These are phyloP conservation scores for Beauveria asiatica DNA, from an alignment of 2,329 filamentous ascomycete genomes.

Conservation along the genomic window DNA sequence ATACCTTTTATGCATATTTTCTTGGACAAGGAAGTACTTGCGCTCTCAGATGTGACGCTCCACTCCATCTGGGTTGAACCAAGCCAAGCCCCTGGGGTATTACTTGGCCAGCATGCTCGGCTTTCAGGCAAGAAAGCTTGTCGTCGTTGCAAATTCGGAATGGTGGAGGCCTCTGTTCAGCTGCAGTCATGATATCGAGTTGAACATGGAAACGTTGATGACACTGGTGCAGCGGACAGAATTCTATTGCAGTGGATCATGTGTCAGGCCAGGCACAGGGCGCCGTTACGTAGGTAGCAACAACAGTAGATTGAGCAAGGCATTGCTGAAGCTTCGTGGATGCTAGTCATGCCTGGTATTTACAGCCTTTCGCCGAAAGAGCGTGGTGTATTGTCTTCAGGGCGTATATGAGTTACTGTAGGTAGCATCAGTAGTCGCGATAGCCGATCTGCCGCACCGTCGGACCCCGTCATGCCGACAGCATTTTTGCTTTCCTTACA, in stretches of 20 bases:
- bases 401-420: neutral
- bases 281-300: too few relatives aligned
- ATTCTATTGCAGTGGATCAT: too few relatives aligned
- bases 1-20: neutral
- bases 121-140: neutral
- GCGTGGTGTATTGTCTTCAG: neutral
- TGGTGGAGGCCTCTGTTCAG: neutral
- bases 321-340: neutral
- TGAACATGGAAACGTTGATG: neutral
- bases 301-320: neutral
- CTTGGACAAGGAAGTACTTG: neutral
- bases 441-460: neutral
- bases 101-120: neutral
- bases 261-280: too few relatives aligned
- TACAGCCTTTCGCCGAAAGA: too few relatives aligned
- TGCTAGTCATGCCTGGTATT: too few relatives aligned
- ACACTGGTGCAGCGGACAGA: too few relatives aligned
- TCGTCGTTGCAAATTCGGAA: neutral
- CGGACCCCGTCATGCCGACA: neutral
- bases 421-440: neutral
- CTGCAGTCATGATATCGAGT: neutral
- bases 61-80: neutral
- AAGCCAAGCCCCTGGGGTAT: neutral
- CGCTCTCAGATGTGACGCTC: neutral
- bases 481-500: neutral